Evolutionary conservation across 306 rosid species (phyloP).

Genomic region (Castanospermum australe): DNA sequence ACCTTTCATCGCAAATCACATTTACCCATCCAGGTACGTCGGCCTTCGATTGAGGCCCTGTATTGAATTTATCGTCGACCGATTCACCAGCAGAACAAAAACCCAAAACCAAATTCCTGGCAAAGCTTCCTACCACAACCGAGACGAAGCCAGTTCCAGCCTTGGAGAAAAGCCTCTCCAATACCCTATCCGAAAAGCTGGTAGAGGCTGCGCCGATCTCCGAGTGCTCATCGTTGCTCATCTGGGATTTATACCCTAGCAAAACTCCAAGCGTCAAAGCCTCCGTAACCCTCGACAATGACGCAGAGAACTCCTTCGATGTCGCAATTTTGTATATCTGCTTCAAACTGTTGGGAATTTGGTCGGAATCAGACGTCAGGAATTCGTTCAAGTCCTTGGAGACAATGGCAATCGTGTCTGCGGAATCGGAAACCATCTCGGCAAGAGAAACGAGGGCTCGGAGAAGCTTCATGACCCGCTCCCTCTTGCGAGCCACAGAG

Average conservation of each 20-base stretch:
- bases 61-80: not conserved
- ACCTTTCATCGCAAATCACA: conserved; percentile 50
- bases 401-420: conserved; percentile 54
- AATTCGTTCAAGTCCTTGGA: conserved; percentile 68
- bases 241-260: conserved; percentile 45
- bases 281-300: conserved; percentile 53
- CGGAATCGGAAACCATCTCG: conserved; percentile 65
- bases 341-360: conserved; percentile 74
- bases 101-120: conserved; percentile 78
- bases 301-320: conserved; percentile 59
- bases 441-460: conserved; percentile 61
- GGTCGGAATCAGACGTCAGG: conserved; percentile 66
- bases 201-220: conserved; percentile 24
- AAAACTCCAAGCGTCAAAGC: conserved; percentile 61
- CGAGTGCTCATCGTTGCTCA: not conserved
- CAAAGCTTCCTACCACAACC: conserved; percentile 94
- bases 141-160: conserved; percentile 87
- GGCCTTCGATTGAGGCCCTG: conserved; percentile 19
- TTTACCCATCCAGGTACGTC: conserved; percentile 58
- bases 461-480: conserved; percentile 46
- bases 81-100: conserved; percentile 35
- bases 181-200: conserved; percentile 41
- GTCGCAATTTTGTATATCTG: conserved; percentile 72
- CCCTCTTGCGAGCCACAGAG: conserved; percentile 55
- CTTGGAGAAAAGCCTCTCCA: conserved; percentile 62